A percentile compares a stretch with the other conserved stretches of the same genome.
These are phyloP conservation scores for Chaetomiaceae sp. DNA, from an alignment of 2,329 filamentous ascomycete genomes.

Conservation along the genomic window DNA sequence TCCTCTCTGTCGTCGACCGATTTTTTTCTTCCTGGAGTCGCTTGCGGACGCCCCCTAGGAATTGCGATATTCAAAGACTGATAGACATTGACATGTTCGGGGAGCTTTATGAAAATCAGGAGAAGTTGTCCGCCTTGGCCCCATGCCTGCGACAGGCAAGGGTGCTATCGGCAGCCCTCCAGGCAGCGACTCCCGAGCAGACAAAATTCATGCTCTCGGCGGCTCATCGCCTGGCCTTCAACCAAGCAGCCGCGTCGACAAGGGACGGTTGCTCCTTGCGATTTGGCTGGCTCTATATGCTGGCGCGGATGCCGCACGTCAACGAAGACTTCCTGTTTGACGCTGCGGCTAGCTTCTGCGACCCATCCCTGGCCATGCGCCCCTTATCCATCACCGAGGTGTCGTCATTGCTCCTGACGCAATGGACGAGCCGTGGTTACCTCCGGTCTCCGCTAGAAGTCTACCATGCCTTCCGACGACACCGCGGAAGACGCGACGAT, in stretches of 20 bases:
- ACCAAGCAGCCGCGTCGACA: not conserved
- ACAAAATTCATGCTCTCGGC: constrained; percentile 12
- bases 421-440: constrained; percentile 31
- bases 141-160: constrained; percentile 10
- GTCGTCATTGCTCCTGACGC: constrained; percentile 28
- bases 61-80: not conserved
- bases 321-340: constrained; percentile 17
- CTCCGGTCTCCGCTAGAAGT: constrained; percentile 6
- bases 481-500: constrained; percentile 13
- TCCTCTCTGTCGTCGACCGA: constrained; percentile 18
- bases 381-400: constrained; percentile 23
- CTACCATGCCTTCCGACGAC: constrained; percentile 11
- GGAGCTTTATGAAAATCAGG: not conserved
- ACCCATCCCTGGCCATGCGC: constrained; percentile 13
- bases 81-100: constrained; percentile 1
- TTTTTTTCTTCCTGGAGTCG: constrained; percentile 17
- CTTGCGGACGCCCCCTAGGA: not conserved
- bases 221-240: constrained; percentile 11
- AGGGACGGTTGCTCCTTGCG: constrained; percentile 8
- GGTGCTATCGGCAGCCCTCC: constrained; percentile 4
- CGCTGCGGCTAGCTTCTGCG: constrained; percentile 11
- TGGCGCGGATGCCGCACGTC: constrained; percentile 23
- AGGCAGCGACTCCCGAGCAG: constrained; percentile 2
- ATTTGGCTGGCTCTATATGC: constrained; percentile 27
- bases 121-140: not conserved